Conservation (phyloP, 2,329 filamentous ascomycete genomes). For the Nemania diffusa region DNA sequence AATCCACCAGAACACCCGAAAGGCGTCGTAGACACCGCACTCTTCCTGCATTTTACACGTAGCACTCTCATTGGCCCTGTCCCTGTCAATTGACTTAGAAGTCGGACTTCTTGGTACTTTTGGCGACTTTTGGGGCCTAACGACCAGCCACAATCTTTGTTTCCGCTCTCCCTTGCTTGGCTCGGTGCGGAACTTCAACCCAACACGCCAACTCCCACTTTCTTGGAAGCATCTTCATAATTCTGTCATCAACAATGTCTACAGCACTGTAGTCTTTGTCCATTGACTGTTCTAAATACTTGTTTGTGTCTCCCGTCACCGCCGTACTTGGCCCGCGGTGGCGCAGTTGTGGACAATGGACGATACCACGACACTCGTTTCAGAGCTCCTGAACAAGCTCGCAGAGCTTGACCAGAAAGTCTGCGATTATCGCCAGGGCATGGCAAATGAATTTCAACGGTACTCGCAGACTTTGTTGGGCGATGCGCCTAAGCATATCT, state of each 20-base stretch:
- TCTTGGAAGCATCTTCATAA: background rate
- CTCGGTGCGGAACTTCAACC: conserved; percentile 9
- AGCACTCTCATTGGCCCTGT: conserved; percentile 9
- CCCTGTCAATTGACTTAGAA: conserved; percentile 7
- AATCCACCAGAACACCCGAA: conserved; percentile 1
- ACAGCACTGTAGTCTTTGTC: conserved; percentile 2
- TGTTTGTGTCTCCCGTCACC: conserved; percentile 10
- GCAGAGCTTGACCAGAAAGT: conserved; percentile 67
- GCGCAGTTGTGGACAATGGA: conserved; percentile 33
- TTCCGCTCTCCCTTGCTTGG: conserved; percentile 6
- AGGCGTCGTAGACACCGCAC: conserved; percentile 7
- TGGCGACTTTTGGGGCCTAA: conserved; percentile 7
- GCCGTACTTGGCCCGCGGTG: conserved; percentile 20
- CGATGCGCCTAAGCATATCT: conserved; percentile 59
- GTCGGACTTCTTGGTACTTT: conserved; percentile 8
- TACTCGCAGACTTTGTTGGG: conserved; percentile 63
- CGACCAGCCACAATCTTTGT: conserved; percentile 9
- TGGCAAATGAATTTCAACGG: conserved; percentile 66
- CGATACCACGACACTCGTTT: conserved; percentile 58
- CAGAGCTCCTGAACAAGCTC: conserved; percentile 64
- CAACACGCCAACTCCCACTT: conserved; percentile 7
- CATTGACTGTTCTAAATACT: conserved; percentile 30
- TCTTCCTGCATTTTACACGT: conserved; percentile 3
- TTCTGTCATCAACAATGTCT: conserved; percentile 23
- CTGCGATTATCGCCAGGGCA: conserved; percentile 64